phyloP scores from a whole-genome alignment of 345 rosid genomes.

The Laguncularia racemosa region DNA sequence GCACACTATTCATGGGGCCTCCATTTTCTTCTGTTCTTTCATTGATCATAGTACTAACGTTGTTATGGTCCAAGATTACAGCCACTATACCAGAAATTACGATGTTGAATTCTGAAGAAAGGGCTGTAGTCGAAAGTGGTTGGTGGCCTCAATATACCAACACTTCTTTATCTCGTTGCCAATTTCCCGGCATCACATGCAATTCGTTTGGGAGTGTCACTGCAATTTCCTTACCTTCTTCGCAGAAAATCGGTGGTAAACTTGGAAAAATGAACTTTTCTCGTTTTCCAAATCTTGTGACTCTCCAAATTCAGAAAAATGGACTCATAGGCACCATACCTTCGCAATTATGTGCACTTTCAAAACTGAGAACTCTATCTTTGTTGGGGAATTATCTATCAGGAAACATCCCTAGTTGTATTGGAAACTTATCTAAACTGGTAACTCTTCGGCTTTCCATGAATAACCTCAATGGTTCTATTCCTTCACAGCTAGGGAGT shows the following conservation, averaged over 20 bases:
- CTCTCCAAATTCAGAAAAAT: background rate
- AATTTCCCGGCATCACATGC: too few relatives aligned
- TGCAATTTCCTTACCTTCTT: too few relatives aligned
- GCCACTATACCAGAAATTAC: too few relatives aligned
- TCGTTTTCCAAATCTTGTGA: constrained; percentile 7
- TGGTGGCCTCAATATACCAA: too few relatives aligned
- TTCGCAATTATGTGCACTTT: constrained; percentile 5
- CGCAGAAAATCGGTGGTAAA: rapidly evolving
- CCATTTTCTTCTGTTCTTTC: too few relatives aligned
- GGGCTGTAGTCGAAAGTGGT: too few relatives aligned
- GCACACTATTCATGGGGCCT: too few relatives aligned
- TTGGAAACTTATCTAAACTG: background rate
- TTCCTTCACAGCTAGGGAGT: background rate
- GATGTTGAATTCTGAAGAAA: too few relatives aligned
- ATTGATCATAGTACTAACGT: too few relatives aligned
- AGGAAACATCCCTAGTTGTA: constrained; percentile 11
- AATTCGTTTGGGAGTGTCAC: too few relatives aligned
- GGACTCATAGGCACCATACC: background rate
- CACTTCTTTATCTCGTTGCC: too few relatives aligned
- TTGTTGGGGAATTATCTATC: background rate
- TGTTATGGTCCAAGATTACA: too few relatives aligned
- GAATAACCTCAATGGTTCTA: rapidly evolving
- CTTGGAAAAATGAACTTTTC: constrained; percentile 10
- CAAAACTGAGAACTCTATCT: background rate
- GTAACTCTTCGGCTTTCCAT: background rate